A percentile compares a stretch with the other conserved stretches of the same genome.
Conservation (phyloP, 1,139 yeast genomes). For the Schwanniomyces etchellsii region DNA sequence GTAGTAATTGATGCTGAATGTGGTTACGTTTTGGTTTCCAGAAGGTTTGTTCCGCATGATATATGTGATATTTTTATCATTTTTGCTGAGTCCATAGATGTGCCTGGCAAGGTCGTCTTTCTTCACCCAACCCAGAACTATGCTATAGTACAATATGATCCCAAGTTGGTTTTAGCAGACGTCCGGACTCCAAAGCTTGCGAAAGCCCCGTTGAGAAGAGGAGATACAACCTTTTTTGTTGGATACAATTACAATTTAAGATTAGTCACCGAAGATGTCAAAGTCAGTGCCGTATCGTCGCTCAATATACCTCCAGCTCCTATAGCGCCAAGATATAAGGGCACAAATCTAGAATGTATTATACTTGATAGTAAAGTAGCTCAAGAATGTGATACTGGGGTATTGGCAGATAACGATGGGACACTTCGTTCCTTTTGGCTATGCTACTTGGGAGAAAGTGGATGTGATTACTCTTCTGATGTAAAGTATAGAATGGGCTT, state of each 20-base stretch:
- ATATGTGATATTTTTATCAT: constrained; percentile 73
- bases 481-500: constrained; percentile 74
- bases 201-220: constrained; percentile 57
- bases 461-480: constrained; percentile 43
- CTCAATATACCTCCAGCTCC: constrained; percentile 68
- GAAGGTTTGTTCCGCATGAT: constrained; percentile 80
- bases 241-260: constrained; percentile 75
- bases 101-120: constrained; percentile 77
- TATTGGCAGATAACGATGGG: constrained; percentile 74
- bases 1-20: constrained; percentile 72
- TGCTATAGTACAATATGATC: constrained; percentile 81
- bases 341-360: constrained; percentile 75
- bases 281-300: constrained; percentile 71
- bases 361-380: constrained; percentile 69
- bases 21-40: constrained; percentile 76
- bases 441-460: constrained; percentile 68
- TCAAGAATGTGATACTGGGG: constrained; percentile 75
- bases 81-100: constrained; percentile 79
- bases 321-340: constrained; percentile 75
- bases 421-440: constrained; percentile 81
- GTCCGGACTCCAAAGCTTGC: constrained; percentile 60
- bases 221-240: constrained; percentile 68
- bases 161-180: constrained; percentile 43
- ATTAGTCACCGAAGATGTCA: constrained; percentile 69
- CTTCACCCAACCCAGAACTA: constrained; percentile 87